Percentiles rank a stretch among this genome's conserved stretches.
Conservation (phyloP, 345 rosid genomes). For the Lepidium aucheri region DNA sequence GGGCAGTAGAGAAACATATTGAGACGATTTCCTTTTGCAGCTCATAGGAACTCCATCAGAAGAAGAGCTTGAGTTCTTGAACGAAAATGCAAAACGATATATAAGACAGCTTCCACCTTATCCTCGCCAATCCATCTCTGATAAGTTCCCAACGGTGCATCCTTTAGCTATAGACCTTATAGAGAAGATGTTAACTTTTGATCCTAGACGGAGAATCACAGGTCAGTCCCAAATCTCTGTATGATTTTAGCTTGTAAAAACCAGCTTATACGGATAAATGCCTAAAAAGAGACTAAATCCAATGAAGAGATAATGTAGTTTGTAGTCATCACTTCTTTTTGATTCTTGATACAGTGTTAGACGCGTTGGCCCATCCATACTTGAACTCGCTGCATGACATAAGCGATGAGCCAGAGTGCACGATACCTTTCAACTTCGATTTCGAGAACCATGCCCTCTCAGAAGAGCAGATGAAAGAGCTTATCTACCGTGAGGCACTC, state of each 20-base stretch:
- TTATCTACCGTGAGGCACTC: conserved; percentile 83
- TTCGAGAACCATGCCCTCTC: conserved; percentile 89
- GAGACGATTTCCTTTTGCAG: conserved; percentile 37
- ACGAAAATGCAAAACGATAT: conserved; percentile 94
- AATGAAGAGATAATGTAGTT: not conserved
- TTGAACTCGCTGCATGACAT: conserved; percentile 78
- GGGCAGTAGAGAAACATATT: not conserved
- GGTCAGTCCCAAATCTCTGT: conserved; percentile 39
- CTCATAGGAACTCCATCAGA: conserved; percentile 97
- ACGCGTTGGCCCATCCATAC: conserved; percentile 93
- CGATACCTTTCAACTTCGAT: conserved; percentile 85
- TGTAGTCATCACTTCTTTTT: conserved; percentile 9
- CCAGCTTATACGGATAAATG: not conserved
- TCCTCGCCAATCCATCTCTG: conserved; percentile 76
- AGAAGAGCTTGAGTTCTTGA: conserved; percentile 77
- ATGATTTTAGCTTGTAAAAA: not conserved
- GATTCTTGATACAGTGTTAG: conserved; percentile 52
- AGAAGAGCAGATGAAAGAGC: conserved; percentile 95
- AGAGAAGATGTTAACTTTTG: conserved; percentile 96
- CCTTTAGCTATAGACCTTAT: conserved; percentile 88
- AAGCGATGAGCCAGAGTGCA: conserved; percentile 91
- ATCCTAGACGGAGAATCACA: conserved; percentile 83
- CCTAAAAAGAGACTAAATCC: not conserved
- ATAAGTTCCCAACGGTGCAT: conserved; percentile 78
- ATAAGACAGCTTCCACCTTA: conserved; percentile 64